These are phyloP conservation scores for Cyclostephanos tholiformis DNA, from an alignment of 108 stramenopile species.

Conservation along the genomic window DNA sequence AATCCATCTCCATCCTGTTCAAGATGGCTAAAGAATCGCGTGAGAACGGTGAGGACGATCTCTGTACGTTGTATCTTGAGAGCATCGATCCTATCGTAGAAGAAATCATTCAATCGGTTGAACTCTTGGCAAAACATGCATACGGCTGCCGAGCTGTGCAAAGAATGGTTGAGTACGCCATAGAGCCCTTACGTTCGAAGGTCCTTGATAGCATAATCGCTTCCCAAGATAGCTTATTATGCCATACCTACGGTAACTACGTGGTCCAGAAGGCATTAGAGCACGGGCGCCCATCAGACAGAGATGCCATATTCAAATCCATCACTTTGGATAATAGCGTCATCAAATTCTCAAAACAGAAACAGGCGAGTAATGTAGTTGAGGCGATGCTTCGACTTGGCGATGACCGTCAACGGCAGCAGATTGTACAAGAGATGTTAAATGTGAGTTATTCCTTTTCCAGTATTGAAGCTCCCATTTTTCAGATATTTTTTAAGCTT, in stretches of 20 bases:
- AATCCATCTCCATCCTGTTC: constrained; percentile 81
- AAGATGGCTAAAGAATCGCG: constrained; percentile 40
- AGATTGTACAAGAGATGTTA: constrained; percentile 68
- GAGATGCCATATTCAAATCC: constrained; percentile 62
- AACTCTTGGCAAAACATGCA: constrained; percentile 81
- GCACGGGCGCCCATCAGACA: constrained; percentile 69
- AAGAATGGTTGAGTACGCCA: constrained; percentile 91
- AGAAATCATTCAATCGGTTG: constrained; percentile 71
- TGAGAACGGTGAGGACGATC: constrained; percentile 32
- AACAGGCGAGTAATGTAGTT: constrained; percentile 96
- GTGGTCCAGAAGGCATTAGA: constrained; percentile 85
- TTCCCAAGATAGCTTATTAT: constrained; percentile 53
- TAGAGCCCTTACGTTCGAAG: constrained; percentile 57
- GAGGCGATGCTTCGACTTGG: constrained; percentile 93
- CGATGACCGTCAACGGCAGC: constrained; percentile 60
- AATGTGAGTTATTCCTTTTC: constrained; percentile 21
- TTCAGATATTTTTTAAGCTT: background rate
- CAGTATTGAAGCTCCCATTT: no score
- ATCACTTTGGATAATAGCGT: constrained; percentile 68
- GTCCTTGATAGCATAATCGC: constrained; percentile 57
- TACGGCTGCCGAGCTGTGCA: constrained; percentile 94
- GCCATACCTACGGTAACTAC: constrained; percentile 87
- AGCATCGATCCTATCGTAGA: constrained; percentile 89
- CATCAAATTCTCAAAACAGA: constrained; percentile 83
- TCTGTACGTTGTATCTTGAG: constrained; percentile 36